phyloP scores from a whole-genome alignment of 2,329 filamentous ascomycete genomes.

The Fusarium lyarnte region DNA sequence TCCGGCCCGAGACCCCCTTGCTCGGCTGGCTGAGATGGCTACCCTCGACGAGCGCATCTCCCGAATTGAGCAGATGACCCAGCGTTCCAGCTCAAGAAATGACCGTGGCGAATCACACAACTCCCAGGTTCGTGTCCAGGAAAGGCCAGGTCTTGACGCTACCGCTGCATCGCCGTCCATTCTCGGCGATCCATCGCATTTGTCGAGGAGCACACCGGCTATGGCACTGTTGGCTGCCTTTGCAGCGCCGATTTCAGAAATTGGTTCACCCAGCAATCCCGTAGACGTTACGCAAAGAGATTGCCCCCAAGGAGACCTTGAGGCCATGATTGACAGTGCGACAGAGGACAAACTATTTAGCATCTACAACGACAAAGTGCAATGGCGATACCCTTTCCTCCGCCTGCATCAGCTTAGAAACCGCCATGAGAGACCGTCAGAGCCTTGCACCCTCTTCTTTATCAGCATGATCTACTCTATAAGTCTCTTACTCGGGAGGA shows the following conservation, averaged over 20 bases:
- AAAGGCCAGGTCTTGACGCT: background rate
- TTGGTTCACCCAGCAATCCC: background rate
- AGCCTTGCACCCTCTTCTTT: background rate
- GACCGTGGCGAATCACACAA: background rate
- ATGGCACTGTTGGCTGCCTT: background rate
- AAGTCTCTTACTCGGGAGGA: background rate
- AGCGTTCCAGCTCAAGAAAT: background rate
- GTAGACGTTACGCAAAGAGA: background rate
- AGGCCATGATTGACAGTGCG: background rate
- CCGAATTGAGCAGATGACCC: background rate
- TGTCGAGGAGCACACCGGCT: background rate
- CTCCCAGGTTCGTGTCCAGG: background rate
- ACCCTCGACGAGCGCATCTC: background rate
- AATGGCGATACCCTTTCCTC: background rate
- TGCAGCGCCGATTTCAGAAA: background rate
- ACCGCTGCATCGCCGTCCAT: background rate
- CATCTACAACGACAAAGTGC: background rate
- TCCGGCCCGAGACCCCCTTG: background rate
- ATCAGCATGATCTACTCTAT: background rate
- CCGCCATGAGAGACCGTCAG: background rate
- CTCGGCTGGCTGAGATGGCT: background rate
- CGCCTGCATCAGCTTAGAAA: background rate
- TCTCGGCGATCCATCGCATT: background rate
- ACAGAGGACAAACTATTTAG: background rate
- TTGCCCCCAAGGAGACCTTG: background rate